These are phyloP conservation scores for Cucurbitaria berberidis DNA, from an alignment of 2,329 filamentous ascomycete genomes.

Conservation along the genomic window DNA sequence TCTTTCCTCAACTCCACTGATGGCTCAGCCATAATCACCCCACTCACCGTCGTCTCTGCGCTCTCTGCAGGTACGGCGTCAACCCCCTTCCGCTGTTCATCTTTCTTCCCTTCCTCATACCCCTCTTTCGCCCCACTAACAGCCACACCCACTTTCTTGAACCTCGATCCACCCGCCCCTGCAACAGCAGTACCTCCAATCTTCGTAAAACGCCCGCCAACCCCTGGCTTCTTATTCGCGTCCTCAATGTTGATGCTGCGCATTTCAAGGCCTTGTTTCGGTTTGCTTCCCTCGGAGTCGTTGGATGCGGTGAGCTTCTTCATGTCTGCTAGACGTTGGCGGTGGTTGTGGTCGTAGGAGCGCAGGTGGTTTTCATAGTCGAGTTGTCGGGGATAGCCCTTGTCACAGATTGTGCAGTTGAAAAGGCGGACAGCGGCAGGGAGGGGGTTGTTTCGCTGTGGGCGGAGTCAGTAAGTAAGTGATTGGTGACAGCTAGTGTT, in stretches of 20 bases:
- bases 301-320: conserved; percentile 62
- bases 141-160: conserved; percentile 73
- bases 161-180: conserved; percentile 50
- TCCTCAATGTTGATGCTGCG: conserved; percentile 31
- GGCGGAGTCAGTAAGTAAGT: conserved; percentile 8
- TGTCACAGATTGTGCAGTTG: conserved; percentile 75
- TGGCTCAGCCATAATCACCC: conserved; percentile 1
- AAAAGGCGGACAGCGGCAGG: conserved; percentile 48
- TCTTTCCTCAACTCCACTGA: conserved; percentile 20
- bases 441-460: conserved; percentile 52
- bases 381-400: conserved; percentile 93
- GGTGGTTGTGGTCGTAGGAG: conserved; percentile 92
- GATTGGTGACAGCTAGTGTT: conserved; percentile 56
- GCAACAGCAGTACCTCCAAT: conserved; percentile 29
- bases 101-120: background rate
- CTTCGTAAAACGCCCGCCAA: conserved; percentile 35
- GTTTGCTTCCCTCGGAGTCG: conserved; percentile 28
- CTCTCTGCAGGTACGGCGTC: conserved; percentile 40
- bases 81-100: conserved; percentile 31
- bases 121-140: conserved; percentile 15
- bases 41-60: conserved; percentile 22
- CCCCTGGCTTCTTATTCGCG: conserved; percentile 20
- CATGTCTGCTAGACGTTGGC: conserved; percentile 78
- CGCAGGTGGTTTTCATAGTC: conserved; percentile 95
- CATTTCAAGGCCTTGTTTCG: conserved; percentile 30